phyloP scores from a whole-genome alignment of 257 asterid species.

The Rehmannia glutinosa region DNA sequence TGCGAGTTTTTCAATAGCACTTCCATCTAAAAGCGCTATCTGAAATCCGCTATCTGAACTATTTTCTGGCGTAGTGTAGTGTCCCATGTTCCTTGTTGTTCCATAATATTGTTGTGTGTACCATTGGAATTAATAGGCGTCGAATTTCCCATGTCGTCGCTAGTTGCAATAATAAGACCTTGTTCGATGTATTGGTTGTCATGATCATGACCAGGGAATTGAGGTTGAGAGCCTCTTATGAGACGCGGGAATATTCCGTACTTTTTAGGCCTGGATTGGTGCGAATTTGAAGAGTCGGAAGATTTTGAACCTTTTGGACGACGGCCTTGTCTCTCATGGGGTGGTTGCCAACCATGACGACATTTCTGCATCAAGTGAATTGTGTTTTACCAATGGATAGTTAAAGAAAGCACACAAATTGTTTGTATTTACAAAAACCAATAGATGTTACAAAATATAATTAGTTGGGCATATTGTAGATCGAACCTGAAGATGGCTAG shows the following conservation, averaged over 20 bases:
- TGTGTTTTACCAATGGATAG: no score
- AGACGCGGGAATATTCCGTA: slow-evolving; percentile 14
- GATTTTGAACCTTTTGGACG: neutral
- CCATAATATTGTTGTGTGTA: no score
- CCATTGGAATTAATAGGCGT: no score
- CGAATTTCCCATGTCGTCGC: neutral
- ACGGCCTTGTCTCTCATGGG: neutral
- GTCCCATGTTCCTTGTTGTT: no score
- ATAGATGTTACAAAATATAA: no score
- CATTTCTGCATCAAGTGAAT: slow-evolving; percentile 21
- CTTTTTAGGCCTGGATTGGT: neutral
- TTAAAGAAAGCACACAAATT: neutral
- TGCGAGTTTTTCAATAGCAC: no score
- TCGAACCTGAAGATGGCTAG: slow-evolving; percentile 38
- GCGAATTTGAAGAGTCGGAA: neutral
- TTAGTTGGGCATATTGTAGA: neutral
- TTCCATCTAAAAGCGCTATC: no score
- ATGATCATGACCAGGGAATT: neutral
- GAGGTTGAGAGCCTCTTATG: neutral
- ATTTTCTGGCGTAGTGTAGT: no score
- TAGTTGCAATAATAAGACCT: neutral
- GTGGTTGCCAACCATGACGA: slow-evolving; percentile 23
- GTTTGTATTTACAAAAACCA: no score
- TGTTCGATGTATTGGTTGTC: neutral
- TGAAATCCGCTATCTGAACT: no score